phyloP scores from a whole-genome alignment of 2,329 filamentous ascomycete species.

The Clonostachys byssicola region DNA sequence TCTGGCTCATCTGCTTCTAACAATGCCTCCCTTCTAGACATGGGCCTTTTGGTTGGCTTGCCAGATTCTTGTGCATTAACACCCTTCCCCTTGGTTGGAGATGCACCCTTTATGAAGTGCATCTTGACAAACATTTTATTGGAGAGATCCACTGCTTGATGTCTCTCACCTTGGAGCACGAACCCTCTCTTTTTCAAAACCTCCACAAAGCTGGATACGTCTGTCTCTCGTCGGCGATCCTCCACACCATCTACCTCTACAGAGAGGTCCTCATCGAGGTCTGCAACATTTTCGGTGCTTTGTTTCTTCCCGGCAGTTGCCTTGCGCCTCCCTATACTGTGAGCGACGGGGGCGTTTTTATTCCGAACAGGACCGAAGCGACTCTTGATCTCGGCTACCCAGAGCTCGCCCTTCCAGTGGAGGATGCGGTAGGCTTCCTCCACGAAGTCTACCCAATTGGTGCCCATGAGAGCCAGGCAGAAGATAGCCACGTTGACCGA shows the following conservation, averaged over 20 bases:
- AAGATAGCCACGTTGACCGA: conserved; percentile 86
- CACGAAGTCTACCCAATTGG: conserved; percentile 95
- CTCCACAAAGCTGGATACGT: conserved; percentile 82
- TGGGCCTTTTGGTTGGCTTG: conserved; percentile 49
- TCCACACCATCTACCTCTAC: conserved; percentile 69
- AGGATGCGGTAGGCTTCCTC: conserved; percentile 93
- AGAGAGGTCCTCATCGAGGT: conserved; percentile 52
- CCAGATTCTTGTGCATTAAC: conserved; percentile 51
- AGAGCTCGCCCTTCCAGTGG: conserved; percentile 91
- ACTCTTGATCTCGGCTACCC: conserved; percentile 95
- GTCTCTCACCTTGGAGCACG: conserved; percentile 64
- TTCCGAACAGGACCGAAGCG: conserved; percentile 57
- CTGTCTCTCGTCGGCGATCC: conserved; percentile 67
- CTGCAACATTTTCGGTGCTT: conserved; percentile 37
- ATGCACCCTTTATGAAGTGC: conserved; percentile 83
- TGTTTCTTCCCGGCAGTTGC: conserved; percentile 44
- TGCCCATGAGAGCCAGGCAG: conserved; percentile 96
- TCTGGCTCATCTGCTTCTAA: conserved; percentile 50
- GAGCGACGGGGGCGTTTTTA: conserved; percentile 45
- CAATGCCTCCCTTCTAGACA: conserved; percentile 41
- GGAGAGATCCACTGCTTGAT: conserved; percentile 65
- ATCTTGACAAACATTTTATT: conserved; percentile 99
- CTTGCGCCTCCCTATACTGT: conserved; percentile 68
- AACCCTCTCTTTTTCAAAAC: conserved; percentile 80
- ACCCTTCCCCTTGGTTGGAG: conserved; percentile 73